phyloP scores from a whole-genome alignment of 225 moss, liverwort and hornwort genomes.

The Lunularia cruciata region DNA sequence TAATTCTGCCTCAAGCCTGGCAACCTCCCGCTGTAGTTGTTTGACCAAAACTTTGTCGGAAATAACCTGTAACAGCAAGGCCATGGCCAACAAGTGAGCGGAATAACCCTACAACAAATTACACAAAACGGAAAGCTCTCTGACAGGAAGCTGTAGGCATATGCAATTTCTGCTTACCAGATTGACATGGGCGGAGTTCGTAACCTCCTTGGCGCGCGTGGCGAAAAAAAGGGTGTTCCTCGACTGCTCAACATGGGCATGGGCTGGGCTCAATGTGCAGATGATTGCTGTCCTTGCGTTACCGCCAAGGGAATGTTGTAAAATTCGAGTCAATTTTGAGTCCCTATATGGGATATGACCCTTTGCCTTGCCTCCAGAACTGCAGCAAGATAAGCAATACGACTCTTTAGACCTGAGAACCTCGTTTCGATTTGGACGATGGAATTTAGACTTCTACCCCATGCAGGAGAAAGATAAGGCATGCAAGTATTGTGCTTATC shows the following conservation, averaged over 20 bases:
- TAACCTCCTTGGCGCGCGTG: conserved; percentile 94
- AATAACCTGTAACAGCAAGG: conserved; percentile 56
- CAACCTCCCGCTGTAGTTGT: conserved; percentile 90
- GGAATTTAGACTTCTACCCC: too few species aligned
- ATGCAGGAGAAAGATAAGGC: too few species aligned
- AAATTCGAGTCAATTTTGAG: conserved; percentile 91
- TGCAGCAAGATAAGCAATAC: too few species aligned
- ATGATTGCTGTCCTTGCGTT: conserved; percentile 99
- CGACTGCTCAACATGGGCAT: conserved; percentile 88
- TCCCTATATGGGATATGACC: conserved; percentile 96
- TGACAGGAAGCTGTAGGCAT: too few species aligned
- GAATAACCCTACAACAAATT: neutral
- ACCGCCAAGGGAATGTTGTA: conserved; percentile 95
- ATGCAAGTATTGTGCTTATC: too few species aligned
- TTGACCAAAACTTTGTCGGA: conserved; percentile 93
- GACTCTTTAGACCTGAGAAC: too few species aligned
- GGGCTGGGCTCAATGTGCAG: conserved; percentile 98
- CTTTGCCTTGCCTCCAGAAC: conserved; percentile 73
- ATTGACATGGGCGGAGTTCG: conserved; percentile 88
- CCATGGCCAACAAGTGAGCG: too few species aligned
- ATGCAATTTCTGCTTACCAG: conserved; percentile 53
- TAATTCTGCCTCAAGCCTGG: conserved; percentile 89
- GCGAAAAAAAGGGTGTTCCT: conserved; percentile 96
- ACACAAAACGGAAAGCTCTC: neutral
- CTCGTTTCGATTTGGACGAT: too few species aligned